Conservation (phyloP, 805 yeast genomes). For the Ogataea naganishii region DNA sequence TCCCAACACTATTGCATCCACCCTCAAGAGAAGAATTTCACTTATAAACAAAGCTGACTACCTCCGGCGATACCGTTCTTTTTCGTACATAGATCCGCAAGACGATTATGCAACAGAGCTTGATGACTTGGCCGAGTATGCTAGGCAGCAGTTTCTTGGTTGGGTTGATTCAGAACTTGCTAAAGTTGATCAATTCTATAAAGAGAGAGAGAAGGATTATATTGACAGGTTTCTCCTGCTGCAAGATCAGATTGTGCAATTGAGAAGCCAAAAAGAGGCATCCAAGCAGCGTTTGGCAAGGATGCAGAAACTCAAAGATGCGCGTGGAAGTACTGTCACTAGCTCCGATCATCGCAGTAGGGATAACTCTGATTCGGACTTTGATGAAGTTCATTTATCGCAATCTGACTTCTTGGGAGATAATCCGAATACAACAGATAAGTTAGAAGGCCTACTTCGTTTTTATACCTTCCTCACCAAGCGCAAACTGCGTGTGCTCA, state of each 20-base stretch:
- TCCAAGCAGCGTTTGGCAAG: constrained; percentile 12
- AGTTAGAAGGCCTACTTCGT: neutral
- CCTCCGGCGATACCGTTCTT: no score
- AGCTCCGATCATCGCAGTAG: no score
- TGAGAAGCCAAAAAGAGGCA: constrained; percentile 41
- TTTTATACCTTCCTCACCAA: constrained; percentile 15
- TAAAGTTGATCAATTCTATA: constrained; percentile 56
- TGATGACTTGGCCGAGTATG: constrained; percentile 26
- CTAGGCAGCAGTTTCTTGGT: constrained; percentile 38
- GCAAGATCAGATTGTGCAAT: constrained; percentile 60
- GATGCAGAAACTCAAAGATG: constrained; percentile 6
- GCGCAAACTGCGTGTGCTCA: constrained; percentile 18
- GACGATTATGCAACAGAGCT: constrained; percentile 19
- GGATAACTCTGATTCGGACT: constrained; percentile 5
- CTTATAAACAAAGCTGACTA: no score
- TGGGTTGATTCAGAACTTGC: constrained; percentile 61
- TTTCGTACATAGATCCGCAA: no score
- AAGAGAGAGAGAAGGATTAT: constrained; percentile 50
- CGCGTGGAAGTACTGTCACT: neutral
- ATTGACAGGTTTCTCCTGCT: constrained; percentile 50
- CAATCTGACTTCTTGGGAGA: constrained; percentile 13
- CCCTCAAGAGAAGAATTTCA: no score
- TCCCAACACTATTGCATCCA: no score
- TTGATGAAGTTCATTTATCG: constrained; percentile 10
- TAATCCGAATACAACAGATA: neutral